phyloP scores from a whole-genome alignment of 805 yeast genomes.

The Cyberlindnera sargentensis region DNA sequence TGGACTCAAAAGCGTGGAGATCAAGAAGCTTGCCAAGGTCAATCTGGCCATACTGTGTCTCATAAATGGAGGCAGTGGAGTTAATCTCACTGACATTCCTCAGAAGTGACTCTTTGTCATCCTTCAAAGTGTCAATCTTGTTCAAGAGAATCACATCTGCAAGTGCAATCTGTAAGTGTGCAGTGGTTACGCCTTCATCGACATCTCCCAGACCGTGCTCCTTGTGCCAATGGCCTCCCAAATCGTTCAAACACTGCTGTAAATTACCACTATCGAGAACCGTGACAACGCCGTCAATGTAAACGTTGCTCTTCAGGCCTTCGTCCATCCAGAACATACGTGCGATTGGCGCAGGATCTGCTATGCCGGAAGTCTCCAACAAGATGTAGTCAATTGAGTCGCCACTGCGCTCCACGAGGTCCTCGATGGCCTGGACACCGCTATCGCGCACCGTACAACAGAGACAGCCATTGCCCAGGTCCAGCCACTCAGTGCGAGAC shows the following conservation, averaged over 20 bases:
- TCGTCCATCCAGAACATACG: slow-evolving; percentile 97
- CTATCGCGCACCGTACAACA: slow-evolving; percentile 95
- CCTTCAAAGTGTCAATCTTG: slow-evolving; percentile 55
- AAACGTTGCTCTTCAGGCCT: slow-evolving; percentile 74
- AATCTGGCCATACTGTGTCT: slow-evolving; percentile 71
- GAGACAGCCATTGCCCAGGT: slow-evolving; percentile 91
- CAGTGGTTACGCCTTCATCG: slow-evolving; percentile 59
- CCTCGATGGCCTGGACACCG: slow-evolving; percentile 92
- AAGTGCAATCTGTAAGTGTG: slow-evolving; percentile 82
- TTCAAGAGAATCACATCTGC: slow-evolving; percentile 81
- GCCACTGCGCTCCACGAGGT: slow-evolving; percentile 64
- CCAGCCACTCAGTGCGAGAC: slow-evolving; percentile 88
- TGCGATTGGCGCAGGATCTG: slow-evolving; percentile 97
- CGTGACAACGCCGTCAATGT: slow-evolving; percentile 86
- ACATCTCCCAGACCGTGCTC: slow-evolving; percentile 33
- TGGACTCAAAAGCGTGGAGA: slow-evolving; percentile 66
- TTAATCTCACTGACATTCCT: slow-evolving; percentile 50
- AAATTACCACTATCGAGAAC: slow-evolving; percentile 77
- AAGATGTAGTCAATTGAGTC: slow-evolving; percentile 83
- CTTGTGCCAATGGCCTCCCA: slow-evolving; percentile 65
- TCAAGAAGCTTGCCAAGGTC: slow-evolving; percentile 62
- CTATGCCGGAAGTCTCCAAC: slow-evolving; percentile 91
- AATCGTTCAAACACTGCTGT: slow-evolving; percentile 56
- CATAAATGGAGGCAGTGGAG: slow-evolving; percentile 55
- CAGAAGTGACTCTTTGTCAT: slow-evolving; percentile 27